phyloP scores from a whole-genome alignment of 1,139 yeast species.

The Blastobotrys indianensis region DNA sequence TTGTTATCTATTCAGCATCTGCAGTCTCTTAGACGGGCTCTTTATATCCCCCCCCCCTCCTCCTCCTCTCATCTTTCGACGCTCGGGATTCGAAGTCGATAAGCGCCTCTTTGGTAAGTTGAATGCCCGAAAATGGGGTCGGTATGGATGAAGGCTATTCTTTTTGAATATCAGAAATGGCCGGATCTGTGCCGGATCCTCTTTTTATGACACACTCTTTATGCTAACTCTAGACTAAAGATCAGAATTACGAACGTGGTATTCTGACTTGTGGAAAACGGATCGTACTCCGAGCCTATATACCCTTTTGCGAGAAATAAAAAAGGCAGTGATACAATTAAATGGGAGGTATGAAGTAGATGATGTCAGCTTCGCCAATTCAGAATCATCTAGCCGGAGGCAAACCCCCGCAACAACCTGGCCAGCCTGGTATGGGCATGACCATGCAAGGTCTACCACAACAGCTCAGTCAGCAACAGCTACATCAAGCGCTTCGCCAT shows the following conservation, averaged over 20 bases:
- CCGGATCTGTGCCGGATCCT: not conserved
- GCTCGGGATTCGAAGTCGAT: no score
- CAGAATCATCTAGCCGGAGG: constrained; percentile 22
- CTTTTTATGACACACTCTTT: not conserved
- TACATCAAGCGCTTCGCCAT: not conserved
- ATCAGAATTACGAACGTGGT: not conserved
- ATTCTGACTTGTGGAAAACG: not conserved
- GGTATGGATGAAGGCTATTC: no score
- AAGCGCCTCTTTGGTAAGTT: no score
- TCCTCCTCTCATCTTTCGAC: no score
- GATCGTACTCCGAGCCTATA: not conserved
- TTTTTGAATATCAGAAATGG: no score
- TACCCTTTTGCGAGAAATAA: not conserved
- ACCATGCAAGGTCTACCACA: not conserved
- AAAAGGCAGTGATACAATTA: not conserved
- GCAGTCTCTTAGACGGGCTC: no score
- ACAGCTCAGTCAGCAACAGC: constrained; percentile 11
- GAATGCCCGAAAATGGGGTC: no score
- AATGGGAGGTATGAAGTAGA: constrained; percentile 1
- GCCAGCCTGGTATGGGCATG: constrained; percentile 4
- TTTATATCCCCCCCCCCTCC: no score
- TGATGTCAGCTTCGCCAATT: constrained; percentile 24
- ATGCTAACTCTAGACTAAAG: not conserved
- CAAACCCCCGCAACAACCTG: constrained; percentile 17
- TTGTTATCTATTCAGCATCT: no score